Evolutionary conservation across 805 yeast genomes (phyloP).

Genomic region (Pichia membranifaciens): DNA sequence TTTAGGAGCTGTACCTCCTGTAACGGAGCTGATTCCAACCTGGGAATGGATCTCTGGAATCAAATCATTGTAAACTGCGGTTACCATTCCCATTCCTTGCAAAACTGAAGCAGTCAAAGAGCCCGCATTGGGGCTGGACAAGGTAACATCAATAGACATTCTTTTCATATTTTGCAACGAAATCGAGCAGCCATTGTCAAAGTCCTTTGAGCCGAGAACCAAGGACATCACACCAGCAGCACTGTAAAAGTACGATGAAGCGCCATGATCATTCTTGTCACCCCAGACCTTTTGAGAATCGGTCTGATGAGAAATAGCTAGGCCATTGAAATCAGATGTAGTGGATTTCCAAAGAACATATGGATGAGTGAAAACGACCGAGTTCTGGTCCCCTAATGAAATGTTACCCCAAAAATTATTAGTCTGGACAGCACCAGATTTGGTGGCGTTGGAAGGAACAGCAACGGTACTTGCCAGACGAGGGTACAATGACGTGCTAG

Average conservation of each 20-base stretch:
- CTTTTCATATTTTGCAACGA: conserved; percentile 41
- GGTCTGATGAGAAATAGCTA: conserved; percentile 57
- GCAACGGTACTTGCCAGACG: conserved; percentile 38
- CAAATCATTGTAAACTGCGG: conserved; percentile 43
- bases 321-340: conserved; percentile 40
- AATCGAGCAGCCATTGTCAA: conserved; percentile 36
- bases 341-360: conserved; percentile 51
- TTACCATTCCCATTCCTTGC: conserved; percentile 55
- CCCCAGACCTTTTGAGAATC: conserved; percentile 40
- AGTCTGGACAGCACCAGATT: conserved; percentile 52
- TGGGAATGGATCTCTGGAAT: conserved; percentile 41
- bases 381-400: conserved; percentile 47
- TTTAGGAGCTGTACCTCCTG: conserved; percentile 29
- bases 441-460: conserved; percentile 43
- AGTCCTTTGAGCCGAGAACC: conserved; percentile 47
- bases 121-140: conserved; percentile 30
- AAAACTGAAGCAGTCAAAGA: conserved; percentile 46
- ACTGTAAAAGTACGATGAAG: conserved; percentile 50
- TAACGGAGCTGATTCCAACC: conserved; percentile 39
- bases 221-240: conserved; percentile 55
- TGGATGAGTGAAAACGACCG: conserved; percentile 60
- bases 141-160: conserved; percentile 45
- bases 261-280: conserved; percentile 40
- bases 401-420: conserved; percentile 73
- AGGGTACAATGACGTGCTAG: conserved; percentile 39